Percentiles rank a stretch among this genome's conserved stretches.
Conservation (phyloP, 805 yeast species). For the Nakazawaea sp. region DNA sequence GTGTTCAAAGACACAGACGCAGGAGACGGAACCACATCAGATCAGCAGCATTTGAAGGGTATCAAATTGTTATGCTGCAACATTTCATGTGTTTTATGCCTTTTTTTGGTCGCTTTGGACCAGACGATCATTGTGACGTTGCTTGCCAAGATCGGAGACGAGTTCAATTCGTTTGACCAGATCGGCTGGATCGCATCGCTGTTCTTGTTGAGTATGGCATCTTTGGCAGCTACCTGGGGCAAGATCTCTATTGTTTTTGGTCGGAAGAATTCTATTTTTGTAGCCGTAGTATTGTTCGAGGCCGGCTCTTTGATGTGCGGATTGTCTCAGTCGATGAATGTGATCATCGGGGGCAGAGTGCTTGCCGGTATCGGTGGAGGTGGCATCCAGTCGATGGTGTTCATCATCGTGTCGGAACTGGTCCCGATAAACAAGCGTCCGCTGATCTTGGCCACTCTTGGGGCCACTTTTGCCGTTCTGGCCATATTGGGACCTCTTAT, state of each 20-base stretch:
- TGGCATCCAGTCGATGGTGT: slow-evolving; percentile 51
- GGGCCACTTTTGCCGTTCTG: slow-evolving; percentile 40
- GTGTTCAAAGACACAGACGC: slow-evolving; percentile 23
- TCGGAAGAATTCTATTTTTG: slow-evolving; percentile 40
- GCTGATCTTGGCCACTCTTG: slow-evolving; percentile 29
- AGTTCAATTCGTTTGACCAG: slow-evolving; percentile 42
- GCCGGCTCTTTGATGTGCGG: slow-evolving; percentile 59
- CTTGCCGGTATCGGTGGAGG: slow-evolving; percentile 70
- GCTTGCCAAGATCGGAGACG: slow-evolving; percentile 39
- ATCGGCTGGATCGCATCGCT: slow-evolving; percentile 57
- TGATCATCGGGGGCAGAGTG: slow-evolving; percentile 66
- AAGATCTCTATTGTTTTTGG: slow-evolving; percentile 50
- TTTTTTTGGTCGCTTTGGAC: slow-evolving; percentile 38
- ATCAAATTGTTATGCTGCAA: slow-evolving; percentile 12
- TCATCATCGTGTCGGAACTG: slow-evolving; percentile 51
- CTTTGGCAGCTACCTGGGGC: slow-evolving; percentile 52
- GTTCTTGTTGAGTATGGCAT: slow-evolving; percentile 46
- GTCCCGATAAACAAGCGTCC: slow-evolving; percentile 37
- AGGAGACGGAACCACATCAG: slow-evolving; percentile 29
- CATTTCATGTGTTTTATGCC: slow-evolving; percentile 11
- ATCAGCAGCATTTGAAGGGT: slow-evolving; percentile 20
- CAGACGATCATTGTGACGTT: slow-evolving; percentile 53
- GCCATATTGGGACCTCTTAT: slow-evolving; percentile 55
- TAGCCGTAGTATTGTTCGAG: slow-evolving; percentile 47
- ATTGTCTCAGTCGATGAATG: slow-evolving; percentile 43